Percentiles rank a stretch among this genome's conserved stretches.
These are phyloP conservation scores for Logfia minima DNA, from an alignment of 129 eudicot species.

Conservation along the genomic window DNA sequence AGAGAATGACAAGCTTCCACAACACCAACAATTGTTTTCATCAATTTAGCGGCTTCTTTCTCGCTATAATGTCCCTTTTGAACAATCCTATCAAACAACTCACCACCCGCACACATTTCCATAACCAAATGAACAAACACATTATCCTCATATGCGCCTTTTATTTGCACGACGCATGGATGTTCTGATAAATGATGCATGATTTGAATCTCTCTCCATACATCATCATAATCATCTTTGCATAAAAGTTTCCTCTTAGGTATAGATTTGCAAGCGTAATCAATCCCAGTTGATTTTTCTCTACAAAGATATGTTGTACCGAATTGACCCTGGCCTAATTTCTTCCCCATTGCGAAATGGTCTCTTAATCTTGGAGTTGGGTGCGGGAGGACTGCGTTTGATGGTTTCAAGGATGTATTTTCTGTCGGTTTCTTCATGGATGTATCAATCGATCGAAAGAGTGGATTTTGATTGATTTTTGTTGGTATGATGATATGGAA, in stretches of 20 bases:
- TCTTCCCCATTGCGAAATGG: conserved; percentile 50
- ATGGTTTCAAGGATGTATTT: conserved; percentile 41
- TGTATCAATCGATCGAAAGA: neutral
- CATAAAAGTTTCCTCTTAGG: conserved; percentile 57
- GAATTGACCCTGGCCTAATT: conserved; percentile 70
- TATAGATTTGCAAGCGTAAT: conserved; percentile 60
- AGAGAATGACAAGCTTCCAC: conserved; percentile 71
- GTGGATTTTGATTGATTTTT: conserved; percentile 27
- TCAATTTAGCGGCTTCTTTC: conserved; percentile 52
- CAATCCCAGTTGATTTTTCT: conserved; percentile 47
- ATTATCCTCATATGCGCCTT: conserved; percentile 60
- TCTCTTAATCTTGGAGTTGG: conserved; percentile 44
- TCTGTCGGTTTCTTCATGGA: conserved; percentile 37
- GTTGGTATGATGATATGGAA: conserved; percentile 1
- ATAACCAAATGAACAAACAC: conserved; percentile 63
- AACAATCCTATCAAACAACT: conserved; percentile 64
- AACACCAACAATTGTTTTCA: conserved; percentile 52
- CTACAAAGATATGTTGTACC: conserved; percentile 62
- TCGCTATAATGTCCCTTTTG: conserved; percentile 63
- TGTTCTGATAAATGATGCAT: conserved; percentile 74
- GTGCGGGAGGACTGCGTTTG: conserved; percentile 48
- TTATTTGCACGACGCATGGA: conserved; percentile 53
- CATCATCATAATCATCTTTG: conserved; percentile 60
- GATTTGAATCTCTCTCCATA: conserved; percentile 70
- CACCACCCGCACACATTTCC: conserved; percentile 69